A percentile compares a stretch with the other conserved stretches of the same genome.
phyloP scores from a whole-genome alignment of 768 basidiomycete genomes.

The Mycena galericulata region DNA sequence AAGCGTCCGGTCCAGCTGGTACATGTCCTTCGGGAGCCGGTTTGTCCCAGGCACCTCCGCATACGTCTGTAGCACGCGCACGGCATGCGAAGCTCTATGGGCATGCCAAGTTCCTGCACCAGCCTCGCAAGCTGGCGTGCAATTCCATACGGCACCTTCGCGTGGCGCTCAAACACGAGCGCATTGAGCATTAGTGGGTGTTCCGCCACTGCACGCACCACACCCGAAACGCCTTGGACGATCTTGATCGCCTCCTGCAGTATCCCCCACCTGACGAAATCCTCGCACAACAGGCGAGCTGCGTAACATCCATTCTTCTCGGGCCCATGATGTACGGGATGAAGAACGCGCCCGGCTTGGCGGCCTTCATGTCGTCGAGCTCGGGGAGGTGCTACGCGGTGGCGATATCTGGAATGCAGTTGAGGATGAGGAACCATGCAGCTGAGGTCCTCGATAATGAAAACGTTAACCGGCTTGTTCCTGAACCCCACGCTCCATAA shows the following conservation, averaged over 20 bases:
- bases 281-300: slow-evolving; percentile 43
- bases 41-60: slow-evolving; percentile 8
- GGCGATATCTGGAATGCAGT: too few relatives aligned
- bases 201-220: not conserved
- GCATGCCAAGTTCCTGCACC: slow-evolving; percentile 46
- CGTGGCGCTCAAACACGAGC: slow-evolving; percentile 9
- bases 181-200: slow-evolving; percentile 13
- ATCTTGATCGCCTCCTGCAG: slow-evolving; percentile 39
- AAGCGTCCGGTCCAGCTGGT: slow-evolving; percentile 58
- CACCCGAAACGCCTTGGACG: slow-evolving; percentile 30
- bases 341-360: slow-evolving; percentile 45
- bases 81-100: slow-evolving; percentile 48
- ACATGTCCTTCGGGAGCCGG: slow-evolving; percentile 20
- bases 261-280: slow-evolving; percentile 46
- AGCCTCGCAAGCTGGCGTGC: slow-evolving; percentile 51
- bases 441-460: too few relatives aligned
- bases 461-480: too few relatives aligned
- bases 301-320: slow-evolving; percentile 39
- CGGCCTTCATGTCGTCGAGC: slow-evolving; percentile 23
- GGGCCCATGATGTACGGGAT: slow-evolving; percentile 28
- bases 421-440: too few relatives aligned
- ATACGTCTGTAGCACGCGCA: slow-evolving; percentile 60
- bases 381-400: slow-evolving; percentile 51
- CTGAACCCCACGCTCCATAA: too few relatives aligned
- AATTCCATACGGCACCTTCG: slow-evolving; percentile 39